Base-by-base conservation (phyloP, 768 basidiomycete species). In the Boletus vermiculosoides region DNA sequence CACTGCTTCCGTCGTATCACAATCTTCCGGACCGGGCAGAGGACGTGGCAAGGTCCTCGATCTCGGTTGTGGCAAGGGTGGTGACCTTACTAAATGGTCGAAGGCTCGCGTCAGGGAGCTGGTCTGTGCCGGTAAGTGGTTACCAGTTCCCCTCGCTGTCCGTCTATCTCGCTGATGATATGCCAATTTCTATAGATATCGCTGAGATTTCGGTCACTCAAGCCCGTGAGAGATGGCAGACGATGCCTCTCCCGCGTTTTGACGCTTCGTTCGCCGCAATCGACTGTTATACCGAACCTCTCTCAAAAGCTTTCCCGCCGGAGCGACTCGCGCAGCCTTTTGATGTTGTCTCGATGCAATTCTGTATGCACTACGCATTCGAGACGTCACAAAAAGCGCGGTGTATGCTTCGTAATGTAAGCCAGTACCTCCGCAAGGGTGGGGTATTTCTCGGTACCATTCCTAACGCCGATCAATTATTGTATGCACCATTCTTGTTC, bases 301-400 rank as follows among this genome's bases (percentile, higher is more conserved):
- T 98, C 39, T 78, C 83, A 18, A 82, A 82, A 48, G 86, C 78
- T n/a, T 82, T 98, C 48, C 73, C 86, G 4, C 82, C 82, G 1
- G 78, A 79, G 18, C 75, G 80, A 58, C 80, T 92, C 25, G 76
- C 74, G 0, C 78, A 80, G 31, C 87, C 87, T 6, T 97, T 97
- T 67, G 97, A 98, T 67, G 92, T 94, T 55, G 94, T 98, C 6
- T 92, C 93, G 3, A 92, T 98, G 93, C 97, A 99, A 70, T 99
- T 99, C 71, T 98, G 97, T 73, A 98, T 99, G 92, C 97, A 99
- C 71, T 98, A 99, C 68, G 97, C 97, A 9, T 98, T 99, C 70
- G 94, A 98, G 72, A 88, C 82, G n/a, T 82, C 85, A 31, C 77
- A 82, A 56, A 97, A 97, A 69, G 90, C 86, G 25, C 82, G 92